These are phyloP conservation scores for Cyclotella atomus DNA, from an alignment of 108 stramenopile species.

Conservation along the genomic window DNA sequence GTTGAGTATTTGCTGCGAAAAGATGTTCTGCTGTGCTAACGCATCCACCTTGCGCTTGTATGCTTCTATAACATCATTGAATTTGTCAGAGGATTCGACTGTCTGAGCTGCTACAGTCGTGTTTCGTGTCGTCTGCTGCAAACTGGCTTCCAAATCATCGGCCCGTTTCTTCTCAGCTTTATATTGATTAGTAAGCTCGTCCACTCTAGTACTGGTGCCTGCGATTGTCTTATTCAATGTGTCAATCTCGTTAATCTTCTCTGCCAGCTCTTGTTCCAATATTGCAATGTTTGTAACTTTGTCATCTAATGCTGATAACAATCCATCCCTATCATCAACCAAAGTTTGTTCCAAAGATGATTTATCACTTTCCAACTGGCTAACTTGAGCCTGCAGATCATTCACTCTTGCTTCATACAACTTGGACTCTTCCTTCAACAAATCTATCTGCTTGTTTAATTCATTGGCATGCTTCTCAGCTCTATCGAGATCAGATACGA, in stretches of 20 bases:
- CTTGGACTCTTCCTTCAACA: background rate
- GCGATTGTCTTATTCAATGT: slow-evolving; percentile 4
- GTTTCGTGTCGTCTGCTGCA: slow-evolving; percentile 11
- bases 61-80: slow-evolving; percentile 3
- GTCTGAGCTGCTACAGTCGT: background rate
- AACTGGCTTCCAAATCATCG: slow-evolving; percentile 17
- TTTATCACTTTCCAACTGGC: slow-evolving; percentile 16
- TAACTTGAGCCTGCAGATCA: slow-evolving; percentile 16
- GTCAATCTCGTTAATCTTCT: slow-evolving; percentile 19
- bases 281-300: slow-evolving; percentile 30
- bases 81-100: background rate
- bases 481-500: slow-evolving; percentile 17
- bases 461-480: slow-evolving; percentile 17
- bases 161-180: slow-evolving; percentile 26
- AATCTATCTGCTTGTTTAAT: slow-evolving; percentile 15
- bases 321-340: slow-evolving; percentile 15
- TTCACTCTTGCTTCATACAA: slow-evolving; percentile 14
- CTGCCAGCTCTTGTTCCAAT: slow-evolving; percentile 33
- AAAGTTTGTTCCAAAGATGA: background rate
- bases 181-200: slow-evolving; percentile 19
- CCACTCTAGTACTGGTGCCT: slow-evolving; percentile 2
- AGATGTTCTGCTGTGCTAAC: slow-evolving; percentile 33
- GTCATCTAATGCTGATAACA: slow-evolving; percentile 4
- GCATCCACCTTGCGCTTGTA: slow-evolving; percentile 24
- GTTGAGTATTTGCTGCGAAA: slow-evolving; percentile 24